A percentile compares a stretch with the other conserved stretches of the same genome.
Evolutionary conservation across 2,329 filamentous ascomycete species (phyloP).

Genomic region (Pleomassaria siparia): DNA sequence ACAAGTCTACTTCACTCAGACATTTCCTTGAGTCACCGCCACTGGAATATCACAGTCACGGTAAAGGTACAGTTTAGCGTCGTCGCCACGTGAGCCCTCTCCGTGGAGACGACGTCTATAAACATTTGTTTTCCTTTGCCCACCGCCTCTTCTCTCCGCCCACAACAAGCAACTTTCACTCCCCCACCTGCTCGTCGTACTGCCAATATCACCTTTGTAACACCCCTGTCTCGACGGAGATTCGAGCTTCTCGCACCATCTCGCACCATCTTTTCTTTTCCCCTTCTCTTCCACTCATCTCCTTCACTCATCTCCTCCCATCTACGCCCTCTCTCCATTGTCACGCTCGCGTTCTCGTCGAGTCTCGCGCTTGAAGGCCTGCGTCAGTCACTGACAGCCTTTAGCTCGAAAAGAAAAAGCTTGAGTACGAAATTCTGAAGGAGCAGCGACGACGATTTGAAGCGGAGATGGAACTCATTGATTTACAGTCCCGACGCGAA

Average conservation of each 20-base stretch:
- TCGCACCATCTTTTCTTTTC: conserved; percentile 13
- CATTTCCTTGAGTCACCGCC: conserved; percentile 8
- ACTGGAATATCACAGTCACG: conserved; percentile 7
- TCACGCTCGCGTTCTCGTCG: conserved; percentile 6
- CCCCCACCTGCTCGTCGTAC: conserved; percentile 1
- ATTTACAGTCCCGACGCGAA: conserved; percentile 79
- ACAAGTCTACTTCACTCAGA: conserved; percentile 25
- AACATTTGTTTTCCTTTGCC: conserved; percentile 9
- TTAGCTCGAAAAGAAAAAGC: conserved; percentile 89
- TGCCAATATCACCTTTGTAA: conserved; percentile 18
- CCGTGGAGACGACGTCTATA: conserved; percentile 10
- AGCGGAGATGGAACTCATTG: conserved; percentile 86
- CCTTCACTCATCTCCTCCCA: conserved; percentile 3
- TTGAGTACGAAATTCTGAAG: conserved; percentile 87
- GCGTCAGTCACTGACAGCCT: conserved; percentile 30
- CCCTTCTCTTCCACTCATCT: conserved; percentile 4
- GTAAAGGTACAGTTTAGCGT: conserved; percentile 13
- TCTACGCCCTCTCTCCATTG: conserved; percentile 2
- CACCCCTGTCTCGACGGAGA: conserved; percentile 17
- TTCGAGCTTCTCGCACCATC: conserved; percentile 12
- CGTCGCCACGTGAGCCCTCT: conserved; percentile 4
- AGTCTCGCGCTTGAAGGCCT: conserved; percentile 13
- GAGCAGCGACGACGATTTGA: conserved; percentile 90
- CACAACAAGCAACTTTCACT: conserved; percentile 3
- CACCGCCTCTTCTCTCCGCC: background rate